These are phyloP conservation scores for Tetrapisispora pingtungensis DNA, from an alignment of 805 yeast species.

Conservation along the genomic window DNA sequence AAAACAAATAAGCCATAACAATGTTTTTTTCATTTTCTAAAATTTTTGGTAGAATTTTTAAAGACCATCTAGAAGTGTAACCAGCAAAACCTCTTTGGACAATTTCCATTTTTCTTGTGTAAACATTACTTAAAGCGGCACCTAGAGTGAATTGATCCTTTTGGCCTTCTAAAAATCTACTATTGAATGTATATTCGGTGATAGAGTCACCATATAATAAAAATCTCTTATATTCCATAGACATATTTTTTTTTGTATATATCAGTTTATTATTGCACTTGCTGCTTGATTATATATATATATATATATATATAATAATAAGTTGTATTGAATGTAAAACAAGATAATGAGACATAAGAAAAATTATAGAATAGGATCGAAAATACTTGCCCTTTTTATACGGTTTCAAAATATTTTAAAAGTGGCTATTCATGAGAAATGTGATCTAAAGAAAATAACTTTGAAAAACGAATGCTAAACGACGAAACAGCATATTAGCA, in stretches of 20 bases:
- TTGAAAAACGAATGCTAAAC: too few relatives aligned
- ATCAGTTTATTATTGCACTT: too few relatives aligned
- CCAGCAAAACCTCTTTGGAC: slow-evolving; percentile 71
- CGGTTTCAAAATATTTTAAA: too few relatives aligned
- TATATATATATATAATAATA: too few relatives aligned
- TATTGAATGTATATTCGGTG: slow-evolving; percentile 3
- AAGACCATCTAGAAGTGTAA: slow-evolving; percentile 56
- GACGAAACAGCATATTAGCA: too few relatives aligned
- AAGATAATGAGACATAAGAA: too few relatives aligned
- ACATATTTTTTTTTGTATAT: neutral
- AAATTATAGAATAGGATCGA: too few relatives aligned
- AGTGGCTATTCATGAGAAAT: too few relatives aligned
- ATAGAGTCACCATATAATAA: slow-evolving; percentile 3
- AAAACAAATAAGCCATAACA: slow-evolving; percentile 45
- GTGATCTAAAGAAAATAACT: too few relatives aligned
- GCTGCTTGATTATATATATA: too few relatives aligned
- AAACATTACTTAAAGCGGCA: slow-evolving; percentile 39
- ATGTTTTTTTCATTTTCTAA: slow-evolving; percentile 41
- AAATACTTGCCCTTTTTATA: too few relatives aligned
- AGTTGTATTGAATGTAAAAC: too few relatives aligned
- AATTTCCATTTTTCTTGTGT: slow-evolving; percentile 55
- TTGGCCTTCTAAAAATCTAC: slow-evolving; percentile 9
- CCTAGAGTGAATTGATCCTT: slow-evolving; percentile 37
- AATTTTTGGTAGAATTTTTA: slow-evolving; percentile 38
- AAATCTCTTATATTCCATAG: slow-evolving; percentile 1